Percentiles rank a stretch among this genome's conserved stretches.
Evolutionary conservation across 2,329 filamentous ascomycete genomes (phyloP).

Genomic region (Apiospora hydei): DNA sequence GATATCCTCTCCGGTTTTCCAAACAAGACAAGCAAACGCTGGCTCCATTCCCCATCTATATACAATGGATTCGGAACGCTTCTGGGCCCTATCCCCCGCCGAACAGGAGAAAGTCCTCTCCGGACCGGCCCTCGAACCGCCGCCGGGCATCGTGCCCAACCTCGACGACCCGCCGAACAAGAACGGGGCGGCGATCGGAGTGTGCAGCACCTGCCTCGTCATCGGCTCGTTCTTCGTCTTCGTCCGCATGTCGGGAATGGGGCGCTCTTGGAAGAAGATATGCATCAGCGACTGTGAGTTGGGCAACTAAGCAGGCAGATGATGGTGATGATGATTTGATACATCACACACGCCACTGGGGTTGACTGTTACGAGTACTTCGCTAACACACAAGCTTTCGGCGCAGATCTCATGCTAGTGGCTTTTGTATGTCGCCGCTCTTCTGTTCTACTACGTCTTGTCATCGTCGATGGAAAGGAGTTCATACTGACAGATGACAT

Average conservation of each 20-base stretch:
- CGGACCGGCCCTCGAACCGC: constrained; percentile 22
- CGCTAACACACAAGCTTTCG: too few species aligned
- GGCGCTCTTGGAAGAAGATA: background rate
- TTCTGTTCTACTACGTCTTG: background rate
- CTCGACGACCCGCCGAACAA: constrained; percentile 26
- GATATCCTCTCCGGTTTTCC: background rate
- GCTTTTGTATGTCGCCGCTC: background rate
- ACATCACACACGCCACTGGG: too few species aligned
- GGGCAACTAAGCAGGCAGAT: background rate
- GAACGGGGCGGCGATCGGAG: constrained; percentile 1
- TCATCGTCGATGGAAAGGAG: background rate
- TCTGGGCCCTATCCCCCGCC: background rate
- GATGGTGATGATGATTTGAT: background rate
- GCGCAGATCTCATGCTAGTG: background rate
- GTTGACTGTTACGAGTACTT: too few species aligned
- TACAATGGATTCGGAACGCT: background rate
- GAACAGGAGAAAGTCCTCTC: background rate
- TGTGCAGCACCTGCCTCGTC: background rate
- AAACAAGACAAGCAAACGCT: background rate
- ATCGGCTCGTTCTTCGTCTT: constrained; percentile 16
- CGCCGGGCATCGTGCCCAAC: constrained; percentile 22
- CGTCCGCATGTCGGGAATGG: background rate
- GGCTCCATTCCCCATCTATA: too few species aligned
- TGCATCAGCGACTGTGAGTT: background rate
- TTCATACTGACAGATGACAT: background rate